A percentile compares a stretch with the other conserved stretches of the same genome.
Conservation (phyloP, 2,329 filamentous ascomycete species). For the Colletotrichum falcatum region DNA sequence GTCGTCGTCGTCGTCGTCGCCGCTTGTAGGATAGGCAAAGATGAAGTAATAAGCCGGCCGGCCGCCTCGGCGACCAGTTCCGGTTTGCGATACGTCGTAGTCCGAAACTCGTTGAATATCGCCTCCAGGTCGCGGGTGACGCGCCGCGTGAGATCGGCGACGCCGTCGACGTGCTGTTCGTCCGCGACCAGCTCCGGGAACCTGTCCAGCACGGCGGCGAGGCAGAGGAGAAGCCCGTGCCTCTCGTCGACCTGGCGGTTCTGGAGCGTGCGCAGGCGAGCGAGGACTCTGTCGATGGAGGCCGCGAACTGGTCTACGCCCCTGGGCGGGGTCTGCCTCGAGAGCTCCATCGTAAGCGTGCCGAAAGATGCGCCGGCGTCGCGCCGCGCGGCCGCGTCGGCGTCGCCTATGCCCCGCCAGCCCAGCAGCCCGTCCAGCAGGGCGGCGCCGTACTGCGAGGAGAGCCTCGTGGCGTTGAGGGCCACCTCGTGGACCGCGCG, state of each 20-base stretch:
- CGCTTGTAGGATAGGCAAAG: constrained; percentile 61
- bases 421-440: constrained; percentile 78
- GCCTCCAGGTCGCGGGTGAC: constrained; percentile 44
- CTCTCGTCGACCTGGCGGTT: constrained; percentile 74
- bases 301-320: constrained; percentile 47
- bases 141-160: not conserved
- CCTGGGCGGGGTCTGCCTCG: constrained; percentile 40
- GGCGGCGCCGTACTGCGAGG: constrained; percentile 75
- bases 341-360: constrained; percentile 59
- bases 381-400: constrained; percentile 79
- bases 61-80: constrained; percentile 74
- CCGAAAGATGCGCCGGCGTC: constrained; percentile 79
- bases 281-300: constrained; percentile 57
- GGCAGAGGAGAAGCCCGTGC: constrained; percentile 73
- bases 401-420: constrained; percentile 90
- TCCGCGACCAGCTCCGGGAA: constrained; percentile 51
- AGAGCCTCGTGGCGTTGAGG: constrained; percentile 74
- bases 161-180: constrained; percentile 17
- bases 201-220: constrained; percentile 69
- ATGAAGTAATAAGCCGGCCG: constrained; percentile 67
- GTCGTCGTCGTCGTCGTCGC: constrained; percentile 48
- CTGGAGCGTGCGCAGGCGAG: constrained; percentile 60
- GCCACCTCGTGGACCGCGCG: constrained; percentile 85
- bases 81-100: constrained; percentile 65
- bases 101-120: constrained; percentile 57